Evolutionary conservation across 176 grass and related monocot species (phyloP).

Genomic region (Bolboschoenus planiculmis): DNA sequence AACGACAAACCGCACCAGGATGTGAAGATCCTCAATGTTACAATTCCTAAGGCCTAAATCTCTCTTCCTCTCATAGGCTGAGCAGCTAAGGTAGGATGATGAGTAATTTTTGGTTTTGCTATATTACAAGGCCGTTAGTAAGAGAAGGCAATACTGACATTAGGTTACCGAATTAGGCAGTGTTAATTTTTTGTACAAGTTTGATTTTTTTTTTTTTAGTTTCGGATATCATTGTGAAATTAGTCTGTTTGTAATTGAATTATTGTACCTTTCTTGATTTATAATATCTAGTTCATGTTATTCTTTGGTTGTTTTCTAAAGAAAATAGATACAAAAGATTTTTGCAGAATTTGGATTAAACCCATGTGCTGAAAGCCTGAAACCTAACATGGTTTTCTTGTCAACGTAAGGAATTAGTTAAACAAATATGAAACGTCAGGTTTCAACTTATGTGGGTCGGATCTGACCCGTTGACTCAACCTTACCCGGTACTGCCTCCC

Average conservation of each 20-base stretch:
- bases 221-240: neutral
- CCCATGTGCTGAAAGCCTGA: neutral
- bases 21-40: conserved; percentile 97
- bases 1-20: conserved; percentile 98
- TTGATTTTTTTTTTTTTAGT: neutral
- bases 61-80: neutral
- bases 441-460: neutral
- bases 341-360: neutral
- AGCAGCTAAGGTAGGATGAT: neutral
- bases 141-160: neutral
- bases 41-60: conserved; percentile 68
- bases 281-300: neutral
- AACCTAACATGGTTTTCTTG: neutral
- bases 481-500: neutral
- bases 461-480: neutral
- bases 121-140: neutral
- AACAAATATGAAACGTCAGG: neutral
- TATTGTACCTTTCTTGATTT: neutral
- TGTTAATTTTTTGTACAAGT: neutral
- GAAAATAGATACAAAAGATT: too few relatives aligned
- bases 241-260: neutral
- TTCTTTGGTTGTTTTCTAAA: neutral
- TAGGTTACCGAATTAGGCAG: too few relatives aligned
- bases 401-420: neutral
- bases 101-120: neutral